Percentiles rank a stretch among this genome's conserved stretches.
These are phyloP conservation scores for Forsythia viridissima DNA, from an alignment of 257 asterid species.

Conservation along the genomic window DNA sequence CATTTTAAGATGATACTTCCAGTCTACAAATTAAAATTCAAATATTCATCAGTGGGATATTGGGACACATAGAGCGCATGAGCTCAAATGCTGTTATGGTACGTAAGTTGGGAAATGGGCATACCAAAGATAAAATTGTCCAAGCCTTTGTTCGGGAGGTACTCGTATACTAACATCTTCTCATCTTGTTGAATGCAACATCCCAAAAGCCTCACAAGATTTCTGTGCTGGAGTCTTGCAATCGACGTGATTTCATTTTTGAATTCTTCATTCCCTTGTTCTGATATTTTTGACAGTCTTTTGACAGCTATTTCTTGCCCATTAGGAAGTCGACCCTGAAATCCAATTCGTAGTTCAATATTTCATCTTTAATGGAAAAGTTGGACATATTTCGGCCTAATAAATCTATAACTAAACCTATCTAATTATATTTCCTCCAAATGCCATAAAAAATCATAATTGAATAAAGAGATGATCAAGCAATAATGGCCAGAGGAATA, in stretches of 20 bases:
- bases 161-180: slow-evolving; percentile 66
- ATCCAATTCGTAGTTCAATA: not conserved
- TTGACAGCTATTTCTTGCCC: slow-evolving; percentile 78
- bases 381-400: not conserved
- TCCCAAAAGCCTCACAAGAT: slow-evolving; percentile 70
- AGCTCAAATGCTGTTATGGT: not conserved
- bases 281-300: slow-evolving; percentile 60
- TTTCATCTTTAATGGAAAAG: not conserved
- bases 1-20: not conserved
- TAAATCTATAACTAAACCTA: not conserved
- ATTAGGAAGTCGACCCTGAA: not conserved
- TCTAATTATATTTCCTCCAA: not conserved
- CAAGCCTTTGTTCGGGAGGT: slow-evolving; percentile 70
- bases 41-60: not conserved
- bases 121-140: slow-evolving; percentile 26
- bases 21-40: slow-evolving; percentile 28
- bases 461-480: not conserved
- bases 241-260: slow-evolving; percentile 67
- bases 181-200: slow-evolving; percentile 70
- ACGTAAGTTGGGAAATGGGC: not conserved
- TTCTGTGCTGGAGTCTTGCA: slow-evolving; percentile 73
- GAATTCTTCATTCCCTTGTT: slow-evolving; percentile 72
- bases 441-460: not conserved
- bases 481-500: not conserved
- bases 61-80: not conserved